Evolutionary conservation across 2,329 filamentous ascomycete species (phyloP).

Genomic region (Fusarium brevicatenulatum): DNA sequence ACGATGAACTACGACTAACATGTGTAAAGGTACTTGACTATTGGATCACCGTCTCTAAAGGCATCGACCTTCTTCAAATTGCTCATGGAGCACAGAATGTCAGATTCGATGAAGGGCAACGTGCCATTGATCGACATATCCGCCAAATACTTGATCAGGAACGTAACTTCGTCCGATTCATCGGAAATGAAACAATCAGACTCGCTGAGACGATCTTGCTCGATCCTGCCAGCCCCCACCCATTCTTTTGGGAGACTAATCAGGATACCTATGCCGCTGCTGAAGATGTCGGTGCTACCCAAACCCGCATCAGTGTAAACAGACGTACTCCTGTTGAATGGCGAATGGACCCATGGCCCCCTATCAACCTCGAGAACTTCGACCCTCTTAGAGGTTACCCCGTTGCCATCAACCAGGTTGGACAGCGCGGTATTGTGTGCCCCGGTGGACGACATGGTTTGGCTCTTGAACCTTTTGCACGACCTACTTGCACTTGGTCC

Average conservation of each 20-base stretch:
- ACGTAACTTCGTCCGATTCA: not conserved
- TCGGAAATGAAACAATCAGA: not conserved
- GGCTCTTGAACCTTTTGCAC: not conserved
- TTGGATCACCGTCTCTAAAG: not conserved
- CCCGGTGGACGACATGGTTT: not conserved
- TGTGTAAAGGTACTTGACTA: not conserved
- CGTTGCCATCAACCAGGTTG: not conserved
- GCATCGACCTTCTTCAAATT: not conserved
- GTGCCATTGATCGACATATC: not conserved
- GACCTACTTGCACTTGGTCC: not conserved
- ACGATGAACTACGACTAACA: not conserved
- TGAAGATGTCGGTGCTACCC: not conserved
- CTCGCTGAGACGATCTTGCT: not conserved
- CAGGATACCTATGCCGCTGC: not conserved
- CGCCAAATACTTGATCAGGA: not conserved
- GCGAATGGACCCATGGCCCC: not conserved
- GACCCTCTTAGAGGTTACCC: not conserved
- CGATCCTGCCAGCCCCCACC: not conserved
- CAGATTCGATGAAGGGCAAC: not conserved
- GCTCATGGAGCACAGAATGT: not conserved
- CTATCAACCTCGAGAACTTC: not conserved
- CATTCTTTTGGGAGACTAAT: not conserved
- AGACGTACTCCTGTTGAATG: not conserved
- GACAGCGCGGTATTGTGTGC: not conserved
- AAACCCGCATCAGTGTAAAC: not conserved